phyloP scores from a whole-genome alignment of 2,329 filamentous ascomycete species.

The Colletotrichum sp. region DNA sequence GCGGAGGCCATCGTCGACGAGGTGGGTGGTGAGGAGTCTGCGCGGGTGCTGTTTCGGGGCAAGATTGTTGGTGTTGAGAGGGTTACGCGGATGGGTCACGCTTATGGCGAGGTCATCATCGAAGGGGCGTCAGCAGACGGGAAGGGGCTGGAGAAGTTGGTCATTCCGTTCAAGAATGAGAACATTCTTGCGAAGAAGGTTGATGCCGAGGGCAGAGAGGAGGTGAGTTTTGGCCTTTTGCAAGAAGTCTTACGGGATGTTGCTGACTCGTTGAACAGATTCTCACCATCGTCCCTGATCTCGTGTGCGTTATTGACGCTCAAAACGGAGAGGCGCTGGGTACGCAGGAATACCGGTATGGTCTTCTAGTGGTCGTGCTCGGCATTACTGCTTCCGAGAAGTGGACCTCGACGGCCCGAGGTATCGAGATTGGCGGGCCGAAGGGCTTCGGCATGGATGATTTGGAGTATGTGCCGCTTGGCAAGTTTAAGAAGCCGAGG shows the following conservation, averaged over 20 bases:
- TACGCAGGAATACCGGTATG: conserved; percentile 60
- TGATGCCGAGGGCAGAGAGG: conserved; percentile 26
- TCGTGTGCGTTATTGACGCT: conserved; percentile 59
- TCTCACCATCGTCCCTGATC: conserved; percentile 59
- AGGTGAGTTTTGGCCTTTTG: conserved; percentile 23
- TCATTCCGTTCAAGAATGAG: conserved; percentile 77
- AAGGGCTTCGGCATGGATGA: conserved; percentile 49
- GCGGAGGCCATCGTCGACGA: conserved; percentile 63
- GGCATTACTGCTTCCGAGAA: conserved; percentile 49
- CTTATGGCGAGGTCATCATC: conserved; percentile 64
- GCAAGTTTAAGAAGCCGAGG: conserved; percentile 37
- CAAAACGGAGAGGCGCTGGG: conserved; percentile 61
- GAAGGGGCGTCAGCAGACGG: conserved; percentile 35
- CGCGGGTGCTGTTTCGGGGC: conserved; percentile 62
- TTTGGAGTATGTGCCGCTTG: conserved; percentile 37
- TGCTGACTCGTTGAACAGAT: conserved; percentile 37
- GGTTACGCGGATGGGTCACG: conserved; percentile 58
- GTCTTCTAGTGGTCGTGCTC: conserved; percentile 53
- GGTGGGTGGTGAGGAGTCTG: conserved; percentile 56
- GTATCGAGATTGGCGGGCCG: conserved; percentile 52
- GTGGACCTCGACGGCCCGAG: conserved; percentile 40
- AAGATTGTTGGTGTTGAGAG: conserved; percentile 67
- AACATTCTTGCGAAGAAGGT: conserved; percentile 64
- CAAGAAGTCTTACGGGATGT: background rate
- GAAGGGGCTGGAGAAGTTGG: conserved; percentile 46